These are phyloP conservation scores for Bacidia rubella DNA, from an alignment of 495 filamentous ascomycete species.

Conservation along the genomic window DNA sequence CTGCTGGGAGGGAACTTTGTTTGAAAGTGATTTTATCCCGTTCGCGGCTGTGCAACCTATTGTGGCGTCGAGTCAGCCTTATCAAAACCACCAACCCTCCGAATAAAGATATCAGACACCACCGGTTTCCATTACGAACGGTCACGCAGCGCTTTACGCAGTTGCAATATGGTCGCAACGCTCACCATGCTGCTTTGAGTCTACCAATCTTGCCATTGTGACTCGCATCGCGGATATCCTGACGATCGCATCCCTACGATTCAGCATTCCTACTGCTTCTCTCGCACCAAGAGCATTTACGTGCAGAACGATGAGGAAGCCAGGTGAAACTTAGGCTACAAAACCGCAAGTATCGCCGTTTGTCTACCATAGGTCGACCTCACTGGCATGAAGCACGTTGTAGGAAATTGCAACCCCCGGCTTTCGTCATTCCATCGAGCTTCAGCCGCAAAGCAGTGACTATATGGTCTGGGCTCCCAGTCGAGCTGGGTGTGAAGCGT, in stretches of 20 bases:
- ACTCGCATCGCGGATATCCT: background rate
- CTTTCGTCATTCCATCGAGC: background rate
- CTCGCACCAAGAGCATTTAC: too few species aligned
- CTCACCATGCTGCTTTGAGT: too few species aligned
- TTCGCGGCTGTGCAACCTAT: background rate
- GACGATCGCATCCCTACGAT: background rate
- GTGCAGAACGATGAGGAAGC: too few species aligned
- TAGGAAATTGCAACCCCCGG: background rate
- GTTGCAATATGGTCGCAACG: background rate
- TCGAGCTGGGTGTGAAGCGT: background rate
- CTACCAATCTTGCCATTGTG: too few species aligned
- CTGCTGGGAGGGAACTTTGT: too few species aligned
- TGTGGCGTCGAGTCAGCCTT: background rate
- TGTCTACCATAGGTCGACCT: background rate
- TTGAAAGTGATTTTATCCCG: too few species aligned
- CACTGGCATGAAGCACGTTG: background rate
- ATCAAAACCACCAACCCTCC: background rate
- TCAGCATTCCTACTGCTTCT: background rate
- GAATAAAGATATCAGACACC: background rate
- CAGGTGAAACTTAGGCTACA: too few species aligned
- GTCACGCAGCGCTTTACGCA: background rate
- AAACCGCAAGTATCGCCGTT: too few species aligned
- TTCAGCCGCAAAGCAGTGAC: background rate
- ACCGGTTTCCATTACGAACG: background rate
- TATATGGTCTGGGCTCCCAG: background rate